Conservation (phyloP, 306 rosid species). For the Morella rubra region DNA sequence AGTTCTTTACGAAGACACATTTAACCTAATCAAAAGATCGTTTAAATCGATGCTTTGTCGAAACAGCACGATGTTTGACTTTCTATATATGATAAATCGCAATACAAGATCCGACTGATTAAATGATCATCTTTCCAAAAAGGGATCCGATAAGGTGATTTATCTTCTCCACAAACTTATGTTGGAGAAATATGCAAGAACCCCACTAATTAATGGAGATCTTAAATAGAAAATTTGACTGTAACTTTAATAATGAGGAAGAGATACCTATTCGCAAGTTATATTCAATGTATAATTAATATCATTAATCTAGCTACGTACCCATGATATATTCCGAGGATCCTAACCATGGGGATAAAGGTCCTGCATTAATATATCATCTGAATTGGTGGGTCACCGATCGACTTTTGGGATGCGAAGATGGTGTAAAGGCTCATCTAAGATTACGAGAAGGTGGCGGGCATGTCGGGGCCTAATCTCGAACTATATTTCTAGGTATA, state of each 20-base stretch:
- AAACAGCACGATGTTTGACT: neutral
- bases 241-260: conserved; percentile 1
- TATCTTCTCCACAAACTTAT: conserved; percentile 8
- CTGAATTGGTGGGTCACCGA: neutral
- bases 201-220: conserved; percentile 25
- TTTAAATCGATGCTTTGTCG: neutral
- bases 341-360: neutral
- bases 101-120: conserved; percentile 1
- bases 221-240: conserved; percentile 11
- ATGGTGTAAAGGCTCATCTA: neutral
- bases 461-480: too few species aligned
- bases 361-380: neutral
- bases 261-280: neutral
- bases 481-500: too few species aligned
- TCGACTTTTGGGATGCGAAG: neutral
- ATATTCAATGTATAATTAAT: neutral
- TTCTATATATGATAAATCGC: neutral
- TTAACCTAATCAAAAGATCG: neutral
- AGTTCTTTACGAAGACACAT: neutral
- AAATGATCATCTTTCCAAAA: neutral
- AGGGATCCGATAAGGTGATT: conserved; percentile 10
- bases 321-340: neutral
- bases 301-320: neutral
- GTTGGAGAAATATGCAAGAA: conserved; percentile 17
- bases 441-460: too few species aligned